Base-by-base conservation (phyloP, 1,284 basidiomycete genomes). In the Sanghuangporus baumii region DNA sequence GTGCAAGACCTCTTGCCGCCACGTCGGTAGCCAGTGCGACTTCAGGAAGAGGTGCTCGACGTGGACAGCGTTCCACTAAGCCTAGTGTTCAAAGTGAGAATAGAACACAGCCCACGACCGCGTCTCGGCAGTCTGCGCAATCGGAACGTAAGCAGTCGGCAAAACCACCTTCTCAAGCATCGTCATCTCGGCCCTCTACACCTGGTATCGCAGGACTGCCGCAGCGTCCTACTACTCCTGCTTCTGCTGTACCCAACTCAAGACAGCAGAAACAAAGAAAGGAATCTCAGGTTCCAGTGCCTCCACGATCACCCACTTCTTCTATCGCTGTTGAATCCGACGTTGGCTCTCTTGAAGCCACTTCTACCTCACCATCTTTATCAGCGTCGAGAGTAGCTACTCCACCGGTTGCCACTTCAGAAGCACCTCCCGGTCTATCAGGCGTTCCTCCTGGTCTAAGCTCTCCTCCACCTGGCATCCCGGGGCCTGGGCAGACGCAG, bases 111-210 rank as follows among this genome's bases (percentile, higher is more conserved):
- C 11, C 40, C 16, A 31, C 43, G 11, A n/a, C 60, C 36, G 9
- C 50, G n/a, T 54, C 64, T 46, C 62, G 62, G 62, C 58, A 54
- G 47, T 74, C 74, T 23, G 58, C 68, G n/a, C 73, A 70, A 41
- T 67, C 68, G 64, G 82, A 79, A 38, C 71, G 72, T 67, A 86
- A 77, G 65, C 66, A 68, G 16, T 65, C 73, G 23, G 70, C 74
- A 4, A 85, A 82, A 67, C 68, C 80, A 2, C 72, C 81, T 8
- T 81, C 83, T 2, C 76, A 79, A 62, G 73, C 78, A n/a, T 82
- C 85, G n/a, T 80, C 80, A 0, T 87, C 87, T 26, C 84, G 85
- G n/a, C 85, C 87, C 34, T 71, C 80, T 1, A 88, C 88, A 0
- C 85, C 87, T 48, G 77, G 78, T 18, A 70, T 71, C 50, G 67